Evolutionary conservation across 2,329 filamentous ascomycete genomes (phyloP).

Genomic region (Penicillium sp.): DNA sequence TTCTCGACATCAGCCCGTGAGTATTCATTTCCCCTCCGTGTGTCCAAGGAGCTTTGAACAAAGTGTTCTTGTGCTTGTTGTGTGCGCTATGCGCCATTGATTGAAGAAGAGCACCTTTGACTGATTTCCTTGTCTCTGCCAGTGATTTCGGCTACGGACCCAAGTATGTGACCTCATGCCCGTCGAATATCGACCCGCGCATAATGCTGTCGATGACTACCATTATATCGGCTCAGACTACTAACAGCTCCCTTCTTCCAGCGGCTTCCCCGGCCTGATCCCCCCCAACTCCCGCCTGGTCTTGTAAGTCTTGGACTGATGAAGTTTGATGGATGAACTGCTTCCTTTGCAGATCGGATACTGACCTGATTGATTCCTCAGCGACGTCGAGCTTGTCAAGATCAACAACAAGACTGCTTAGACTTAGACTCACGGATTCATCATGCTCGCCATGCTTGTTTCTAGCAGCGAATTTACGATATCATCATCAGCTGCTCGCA

Average conservation of each 20-base stretch:
- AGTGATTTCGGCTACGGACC: constrained; percentile 39
- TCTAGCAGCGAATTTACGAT: too few relatives aligned
- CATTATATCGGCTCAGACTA: background rate
- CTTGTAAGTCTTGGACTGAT: constrained; percentile 60
- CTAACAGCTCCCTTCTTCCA: constrained; percentile 27
- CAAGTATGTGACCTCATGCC: constrained; percentile 27
- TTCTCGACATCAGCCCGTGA: constrained; percentile 72
- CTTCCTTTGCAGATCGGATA: background rate
- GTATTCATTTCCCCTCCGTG: constrained; percentile 19
- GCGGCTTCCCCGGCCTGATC: constrained; percentile 73
- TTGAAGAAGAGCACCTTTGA: background rate
- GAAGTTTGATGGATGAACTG: too few relatives aligned
- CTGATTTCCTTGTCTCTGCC: constrained; percentile 5
- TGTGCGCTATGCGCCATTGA: too few relatives aligned
- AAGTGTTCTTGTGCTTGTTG: background rate
- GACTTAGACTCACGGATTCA: background rate
- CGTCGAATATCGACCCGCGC: background rate
- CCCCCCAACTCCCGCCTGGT: constrained; percentile 68
- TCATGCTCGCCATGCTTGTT: too few relatives aligned
- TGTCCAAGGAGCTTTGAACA: background rate
- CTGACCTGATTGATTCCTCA: constrained; percentile 28
- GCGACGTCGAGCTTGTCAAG: constrained; percentile 63
- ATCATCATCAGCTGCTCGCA: too few relatives aligned
- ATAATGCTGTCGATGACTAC: background rate
- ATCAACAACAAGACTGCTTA: constrained; percentile 50